phyloP scores from a whole-genome alignment of 1,139 yeast genomes.

The Suhomyces yuchorum region DNA sequence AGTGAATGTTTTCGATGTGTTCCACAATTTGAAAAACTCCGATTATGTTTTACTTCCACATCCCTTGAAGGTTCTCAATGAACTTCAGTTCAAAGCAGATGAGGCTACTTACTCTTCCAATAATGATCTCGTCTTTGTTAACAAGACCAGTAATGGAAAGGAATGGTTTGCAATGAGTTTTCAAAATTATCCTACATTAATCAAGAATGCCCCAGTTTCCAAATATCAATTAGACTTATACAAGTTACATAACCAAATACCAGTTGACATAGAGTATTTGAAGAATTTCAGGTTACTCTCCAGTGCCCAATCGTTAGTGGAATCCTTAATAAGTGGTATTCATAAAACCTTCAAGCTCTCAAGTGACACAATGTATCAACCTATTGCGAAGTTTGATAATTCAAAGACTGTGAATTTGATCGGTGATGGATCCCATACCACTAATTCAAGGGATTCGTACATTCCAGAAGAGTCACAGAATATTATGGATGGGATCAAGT shows the following conservation, averaged over 20 bases:
- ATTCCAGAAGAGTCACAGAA: conserved; percentile 6
- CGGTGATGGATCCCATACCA: conserved; percentile 10
- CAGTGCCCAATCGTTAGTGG: conserved; percentile 22
- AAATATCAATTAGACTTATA: conserved; percentile 50
- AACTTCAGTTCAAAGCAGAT: conserved; percentile 32
- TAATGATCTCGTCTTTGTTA: conserved; percentile 58
- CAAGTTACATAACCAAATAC: conserved; percentile 21
- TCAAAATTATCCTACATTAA: conserved; percentile 72
- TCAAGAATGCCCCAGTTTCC: conserved; percentile 75
- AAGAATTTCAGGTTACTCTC: conserved; percentile 23
- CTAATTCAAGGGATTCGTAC: conserved; percentile 20
- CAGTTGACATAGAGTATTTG: conserved; percentile 19
- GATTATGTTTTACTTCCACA: conserved; percentile 62
- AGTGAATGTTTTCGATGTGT: conserved; percentile 73
- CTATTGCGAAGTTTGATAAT: conserved; percentile 33
- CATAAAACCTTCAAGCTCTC: conserved; percentile 45
- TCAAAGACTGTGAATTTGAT: conserved; percentile 10
- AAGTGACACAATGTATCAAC: conserved; percentile 40
- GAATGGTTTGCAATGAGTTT: conserved; percentile 92
- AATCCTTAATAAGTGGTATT: conserved; percentile 51
- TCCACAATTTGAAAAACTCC: conserved; percentile 34
- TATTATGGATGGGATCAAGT: conserved; percentile 43
- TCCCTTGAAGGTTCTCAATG: conserved; percentile 53
- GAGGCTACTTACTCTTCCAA: conserved; percentile 25
- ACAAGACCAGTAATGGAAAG: conserved; percentile 56